Evolutionary conservation across 192 early-diverging fungal species (phyloP).

Genomic region (Coemansia sp.): DNA sequence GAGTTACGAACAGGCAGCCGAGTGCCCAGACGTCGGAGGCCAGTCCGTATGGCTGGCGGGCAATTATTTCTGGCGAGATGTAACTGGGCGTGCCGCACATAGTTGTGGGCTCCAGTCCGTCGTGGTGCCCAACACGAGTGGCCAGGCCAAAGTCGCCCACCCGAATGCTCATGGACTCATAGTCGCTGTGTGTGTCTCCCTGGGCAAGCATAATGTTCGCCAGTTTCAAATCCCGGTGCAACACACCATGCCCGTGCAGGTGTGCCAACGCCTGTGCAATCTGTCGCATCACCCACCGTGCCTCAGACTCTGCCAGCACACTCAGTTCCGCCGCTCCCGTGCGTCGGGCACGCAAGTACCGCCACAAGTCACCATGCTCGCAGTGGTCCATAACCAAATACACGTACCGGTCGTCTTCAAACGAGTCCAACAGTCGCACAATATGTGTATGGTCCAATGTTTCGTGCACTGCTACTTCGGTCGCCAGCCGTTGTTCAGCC

Average conservation of each 20-base stretch:
- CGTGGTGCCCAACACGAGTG: constrained; percentile 32
- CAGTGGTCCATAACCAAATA: constrained; percentile 78
- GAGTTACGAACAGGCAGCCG: constrained; percentile 72
- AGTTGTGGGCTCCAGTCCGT: constrained; percentile 64
- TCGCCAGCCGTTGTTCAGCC: constrained; percentile 55
- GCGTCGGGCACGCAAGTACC: constrained; percentile 36
- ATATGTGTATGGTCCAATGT: constrained; percentile 58
- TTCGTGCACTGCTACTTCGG: constrained; percentile 70
- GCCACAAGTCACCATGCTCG: constrained; percentile 44
- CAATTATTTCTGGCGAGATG: constrained; percentile 75
- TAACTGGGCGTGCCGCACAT: constrained; percentile 82
- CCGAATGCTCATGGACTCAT: constrained; percentile 52
- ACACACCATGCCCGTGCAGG: constrained; percentile 63
- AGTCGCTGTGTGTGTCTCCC: background rate
- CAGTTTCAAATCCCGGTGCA: constrained; percentile 78
- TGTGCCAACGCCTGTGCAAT: constrained; percentile 62
- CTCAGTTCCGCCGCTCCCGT: constrained; percentile 6
- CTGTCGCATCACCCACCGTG: constrained; percentile 57
- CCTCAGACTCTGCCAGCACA: constrained; percentile 61
- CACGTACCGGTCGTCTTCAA: constrained; percentile 66
- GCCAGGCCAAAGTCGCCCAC: constrained; percentile 82
- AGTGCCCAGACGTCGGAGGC: constrained; percentile 76
- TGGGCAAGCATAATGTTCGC: constrained; percentile 68
- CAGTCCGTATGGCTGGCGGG: constrained; percentile 68
- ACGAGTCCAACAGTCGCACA: constrained; percentile 63